These are phyloP conservation scores for Xerocomus amazonicus DNA, from an alignment of 1,284 basidiomycete species.

Conservation along the genomic window DNA sequence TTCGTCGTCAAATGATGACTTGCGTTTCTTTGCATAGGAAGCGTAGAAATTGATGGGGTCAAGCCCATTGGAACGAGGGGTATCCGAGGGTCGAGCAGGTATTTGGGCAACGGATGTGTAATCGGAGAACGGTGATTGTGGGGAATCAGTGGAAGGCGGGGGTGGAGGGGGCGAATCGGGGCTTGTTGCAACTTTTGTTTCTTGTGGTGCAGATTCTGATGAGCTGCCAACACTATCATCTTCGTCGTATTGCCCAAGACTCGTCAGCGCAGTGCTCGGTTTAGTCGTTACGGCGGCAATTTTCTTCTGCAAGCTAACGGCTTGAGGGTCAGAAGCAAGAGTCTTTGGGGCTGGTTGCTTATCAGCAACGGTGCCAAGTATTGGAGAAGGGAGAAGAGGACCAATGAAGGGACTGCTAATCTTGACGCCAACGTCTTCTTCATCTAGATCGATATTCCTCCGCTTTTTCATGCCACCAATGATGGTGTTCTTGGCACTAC, in stretches of 20 bases:
- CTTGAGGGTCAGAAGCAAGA: slow-evolving; percentile 51
- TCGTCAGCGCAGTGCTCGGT: slow-evolving; percentile 43
- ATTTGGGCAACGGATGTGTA: slow-evolving; percentile 19
- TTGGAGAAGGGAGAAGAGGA: slow-evolving; percentile 54
- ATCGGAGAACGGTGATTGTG: slow-evolving; percentile 23
- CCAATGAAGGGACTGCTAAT: slow-evolving; percentile 57
- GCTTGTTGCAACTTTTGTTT: slow-evolving; percentile 27
- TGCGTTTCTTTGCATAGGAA: slow-evolving; percentile 40
- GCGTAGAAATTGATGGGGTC: slow-evolving; percentile 48
- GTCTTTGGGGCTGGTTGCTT: slow-evolving; percentile 4
- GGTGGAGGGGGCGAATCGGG: slow-evolving; percentile 24
- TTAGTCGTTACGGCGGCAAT: slow-evolving; percentile 46
- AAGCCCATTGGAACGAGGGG: slow-evolving; percentile 32
- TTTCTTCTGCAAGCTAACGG: slow-evolving; percentile 55
- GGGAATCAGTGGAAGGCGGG: slow-evolving; percentile 29
- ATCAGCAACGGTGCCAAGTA: slow-evolving; percentile 16
- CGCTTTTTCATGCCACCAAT: slow-evolving; percentile 63
- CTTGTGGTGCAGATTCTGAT: slow-evolving; percentile 22
- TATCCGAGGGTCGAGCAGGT: slow-evolving; percentile 24
- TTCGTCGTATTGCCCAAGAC: slow-evolving; percentile 54
- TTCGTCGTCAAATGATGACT: slow-evolving; percentile 35
- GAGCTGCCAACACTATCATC: slow-evolving; percentile 41
- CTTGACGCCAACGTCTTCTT: slow-evolving; percentile 49
- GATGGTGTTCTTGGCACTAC: slow-evolving; percentile 38
- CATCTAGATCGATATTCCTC: slow-evolving; percentile 43